These are phyloP conservation scores for Penicillium sp. DNA, from an alignment of 2,329 filamentous ascomycete species.

Conservation along the genomic window DNA sequence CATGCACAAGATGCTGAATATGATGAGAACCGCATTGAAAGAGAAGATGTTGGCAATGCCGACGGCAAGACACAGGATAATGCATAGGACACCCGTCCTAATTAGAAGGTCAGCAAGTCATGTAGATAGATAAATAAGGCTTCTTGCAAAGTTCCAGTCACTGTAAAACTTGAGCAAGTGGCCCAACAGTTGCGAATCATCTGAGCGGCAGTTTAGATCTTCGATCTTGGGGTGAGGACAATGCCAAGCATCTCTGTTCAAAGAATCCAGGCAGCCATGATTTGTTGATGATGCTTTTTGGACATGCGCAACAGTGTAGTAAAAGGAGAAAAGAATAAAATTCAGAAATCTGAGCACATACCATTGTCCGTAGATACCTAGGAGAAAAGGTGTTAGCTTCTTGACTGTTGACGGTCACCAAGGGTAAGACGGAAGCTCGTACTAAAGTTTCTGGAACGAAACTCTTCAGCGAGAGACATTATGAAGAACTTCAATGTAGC, in stretches of 20 bases:
- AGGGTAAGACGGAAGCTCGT: constrained; percentile 38
- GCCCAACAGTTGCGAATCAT: not conserved
- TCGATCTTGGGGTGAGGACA: constrained; percentile 12
- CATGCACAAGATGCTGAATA: constrained; percentile 65
- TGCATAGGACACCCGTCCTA: constrained; percentile 61
- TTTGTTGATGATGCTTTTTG: constrained; percentile 17
- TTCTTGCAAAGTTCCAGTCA: not conserved
- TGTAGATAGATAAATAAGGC: constrained; percentile 1
- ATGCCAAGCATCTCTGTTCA: constrained; percentile 25
- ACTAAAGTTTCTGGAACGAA: constrained; percentile 71
- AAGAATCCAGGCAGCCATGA: constrained; percentile 28
- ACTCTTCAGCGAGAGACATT: constrained; percentile 67
- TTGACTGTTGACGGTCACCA: constrained; percentile 20
- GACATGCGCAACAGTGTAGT: not conserved
- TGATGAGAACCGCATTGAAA: constrained; percentile 60
- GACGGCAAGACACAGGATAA: constrained; percentile 69
- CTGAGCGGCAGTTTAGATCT: not conserved
- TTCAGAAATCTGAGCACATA: constrained; percentile 44
- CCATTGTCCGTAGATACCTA: constrained; percentile 74
- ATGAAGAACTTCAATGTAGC: constrained; percentile 23
- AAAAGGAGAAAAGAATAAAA: constrained; percentile 5
- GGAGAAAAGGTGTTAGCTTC: constrained; percentile 32
- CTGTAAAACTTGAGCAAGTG: not conserved
- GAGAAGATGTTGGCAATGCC: constrained; percentile 73
- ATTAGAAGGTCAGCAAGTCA: not conserved